Evolutionary conservation across 331 rosid species (phyloP), one percentile per base, ranked within the genome.

Genomic region (Acacia concinna): DNA sequence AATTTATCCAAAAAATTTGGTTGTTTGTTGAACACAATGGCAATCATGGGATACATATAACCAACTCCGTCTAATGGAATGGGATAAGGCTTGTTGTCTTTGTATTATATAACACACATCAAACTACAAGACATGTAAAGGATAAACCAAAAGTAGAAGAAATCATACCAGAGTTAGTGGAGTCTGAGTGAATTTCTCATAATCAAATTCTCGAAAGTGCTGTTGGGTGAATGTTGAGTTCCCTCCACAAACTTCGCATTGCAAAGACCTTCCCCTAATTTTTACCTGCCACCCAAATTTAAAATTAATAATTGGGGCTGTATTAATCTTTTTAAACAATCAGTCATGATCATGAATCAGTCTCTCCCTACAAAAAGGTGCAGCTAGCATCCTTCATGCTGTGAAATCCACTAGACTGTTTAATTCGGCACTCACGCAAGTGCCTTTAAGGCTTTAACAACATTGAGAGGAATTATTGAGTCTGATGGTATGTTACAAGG

Each of bases 201-300:
- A 93, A 86, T 95, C 93, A 66, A 95, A 93, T 79, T 93, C 96
- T 71, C 49, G 85, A 81, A 96, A 96, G 32, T 86, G 76, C 79
- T 82, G 88, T 74, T 79, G 78, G 14, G 78, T 85, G 83, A 96
- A 90, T 62, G 82, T 54, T 64, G 93, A 14, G 74, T 91, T 86
- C 75, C 88, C 97, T 75, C 96, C 92, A 78, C 99, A 93, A 78
- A 80, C 90, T 85, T 87, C 90, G 66, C 99, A 96, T 18, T 89
- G 85, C 47, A 18, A 46, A 37, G 97, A 93, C 80, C 92, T 96
- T 85, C 99, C 98, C 70, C 98, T 91, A 83, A 96, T 90, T 89
- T 90, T 93, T 74, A 96, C 98, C 99, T 96, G 90, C 35, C 82
- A 68, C 79, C 34, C 40, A 74, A 73, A 69, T 27, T 41, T 25